phyloP scores from a whole-genome alignment of 257 asterid genomes.

The Solanum clarkiae region DNA sequence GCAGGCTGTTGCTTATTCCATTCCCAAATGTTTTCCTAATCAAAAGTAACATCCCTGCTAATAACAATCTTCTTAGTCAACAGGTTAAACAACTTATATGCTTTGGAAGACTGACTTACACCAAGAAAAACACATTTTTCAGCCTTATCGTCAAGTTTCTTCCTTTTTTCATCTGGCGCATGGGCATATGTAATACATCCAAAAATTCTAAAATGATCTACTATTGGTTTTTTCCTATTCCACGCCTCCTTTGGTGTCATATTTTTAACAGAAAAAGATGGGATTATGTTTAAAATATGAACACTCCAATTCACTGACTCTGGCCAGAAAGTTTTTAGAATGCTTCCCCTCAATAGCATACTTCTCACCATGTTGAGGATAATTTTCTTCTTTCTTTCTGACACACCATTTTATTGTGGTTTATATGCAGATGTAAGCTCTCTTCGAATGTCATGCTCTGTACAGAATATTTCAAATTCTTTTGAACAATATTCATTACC shows the following conservation, averaged over 20 bases:
- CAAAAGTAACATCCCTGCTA: too few relatives aligned
- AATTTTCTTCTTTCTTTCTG: background rate
- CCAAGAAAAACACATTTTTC: background rate
- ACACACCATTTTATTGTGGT: background rate
- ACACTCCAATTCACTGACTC: background rate
- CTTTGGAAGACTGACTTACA: background rate
- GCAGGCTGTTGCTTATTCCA: too few relatives aligned
- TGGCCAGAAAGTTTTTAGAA: background rate
- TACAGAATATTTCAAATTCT: background rate
- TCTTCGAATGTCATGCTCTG: background rate
- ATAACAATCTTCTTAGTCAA: too few relatives aligned
- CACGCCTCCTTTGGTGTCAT: too few relatives aligned
- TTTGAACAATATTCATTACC: background rate
- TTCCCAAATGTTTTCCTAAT: too few relatives aligned
- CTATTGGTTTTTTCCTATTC: too few relatives aligned
- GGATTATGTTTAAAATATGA: background rate
- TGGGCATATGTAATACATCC: too few relatives aligned
- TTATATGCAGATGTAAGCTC: background rate
- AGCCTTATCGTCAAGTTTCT: background rate
- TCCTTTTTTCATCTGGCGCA: too few relatives aligned
- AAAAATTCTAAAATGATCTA: too few relatives aligned
- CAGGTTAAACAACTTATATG: background rate
- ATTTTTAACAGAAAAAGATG: background rate
- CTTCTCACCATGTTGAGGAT: background rate
- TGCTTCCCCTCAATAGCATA: background rate